Evolutionary conservation across 768 basidiomycete genomes (phyloP).

Genomic region (Russula sp.): DNA sequence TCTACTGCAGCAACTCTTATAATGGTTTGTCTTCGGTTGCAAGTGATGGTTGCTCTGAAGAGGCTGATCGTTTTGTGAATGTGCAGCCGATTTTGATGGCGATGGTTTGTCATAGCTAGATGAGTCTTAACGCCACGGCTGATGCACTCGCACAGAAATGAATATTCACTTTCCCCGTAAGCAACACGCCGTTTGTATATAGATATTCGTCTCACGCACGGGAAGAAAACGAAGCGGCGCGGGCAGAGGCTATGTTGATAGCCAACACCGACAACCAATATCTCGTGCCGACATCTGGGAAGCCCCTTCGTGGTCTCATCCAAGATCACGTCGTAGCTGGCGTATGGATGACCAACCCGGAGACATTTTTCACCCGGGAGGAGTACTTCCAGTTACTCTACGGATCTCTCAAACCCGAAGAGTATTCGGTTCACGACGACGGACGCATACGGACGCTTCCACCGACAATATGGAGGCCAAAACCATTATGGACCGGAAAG

Average conservation of each 20-base stretch:
- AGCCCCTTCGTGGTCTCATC: constrained; percentile 93
- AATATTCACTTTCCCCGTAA: constrained; percentile 98
- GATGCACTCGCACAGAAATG: constrained; percentile 62
- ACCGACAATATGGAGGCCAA: constrained; percentile 88
- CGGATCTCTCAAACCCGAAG: constrained; percentile 88
- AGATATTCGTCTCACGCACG: constrained; percentile 4
- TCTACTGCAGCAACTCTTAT: constrained; percentile 76
- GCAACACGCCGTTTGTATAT: constrained; percentile 26
- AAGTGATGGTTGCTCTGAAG: constrained; percentile 8
- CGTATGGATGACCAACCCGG: constrained; percentile 98
- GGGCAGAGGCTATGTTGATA: constrained; percentile 89
- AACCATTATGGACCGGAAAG: constrained; percentile 94
- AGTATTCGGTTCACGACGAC: constrained; percentile 46
- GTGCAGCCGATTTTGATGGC: constrained; percentile 82
- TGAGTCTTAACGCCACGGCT: constrained; percentile 2
- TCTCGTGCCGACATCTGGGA: constrained; percentile 97
- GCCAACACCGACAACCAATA: constrained; percentile 99
- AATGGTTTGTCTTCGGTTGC: constrained; percentile 53
- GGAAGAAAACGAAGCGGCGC: constrained; percentile 87
- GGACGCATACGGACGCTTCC: constrained; percentile 74
- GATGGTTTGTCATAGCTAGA: constrained; percentile 50
- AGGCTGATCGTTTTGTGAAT: constrained; percentile 9
- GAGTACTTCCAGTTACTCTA: constrained; percentile 96
- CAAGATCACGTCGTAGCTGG: constrained; percentile 99
- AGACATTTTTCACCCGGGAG: constrained; percentile 90